Percentiles rank a stretch among this genome's conserved stretches.
Evolutionary conservation across 352 stramenopile species (phyloP).

Genomic region (Thalassiosira livingstoniorum): DNA sequence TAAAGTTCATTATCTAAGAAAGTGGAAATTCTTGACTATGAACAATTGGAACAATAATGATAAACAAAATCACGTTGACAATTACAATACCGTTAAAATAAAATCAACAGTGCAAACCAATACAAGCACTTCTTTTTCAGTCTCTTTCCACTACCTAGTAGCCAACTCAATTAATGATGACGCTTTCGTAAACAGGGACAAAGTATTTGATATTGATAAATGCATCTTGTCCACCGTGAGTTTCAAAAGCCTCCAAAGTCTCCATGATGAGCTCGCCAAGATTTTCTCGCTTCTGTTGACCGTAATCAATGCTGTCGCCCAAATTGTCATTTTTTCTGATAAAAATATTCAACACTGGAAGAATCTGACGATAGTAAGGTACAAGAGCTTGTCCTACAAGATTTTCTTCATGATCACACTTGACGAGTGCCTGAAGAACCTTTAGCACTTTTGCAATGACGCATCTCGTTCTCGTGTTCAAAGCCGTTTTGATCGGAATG

Average conservation of each 20-base stretch:
- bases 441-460: slow-evolving; percentile 98
- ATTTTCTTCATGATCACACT: slow-evolving; percentile 89
- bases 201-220: slow-evolving; percentile 99
- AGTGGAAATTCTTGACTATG: no score
- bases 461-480: slow-evolving; percentile 92
- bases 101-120: no score
- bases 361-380: slow-evolving; percentile 97
- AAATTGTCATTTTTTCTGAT: slow-evolving; percentile 97
- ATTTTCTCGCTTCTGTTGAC: slow-evolving; percentile 94
- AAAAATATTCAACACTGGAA: slow-evolving; percentile 97
- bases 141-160: no score
- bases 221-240: slow-evolving; percentile 94
- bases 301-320: slow-evolving; percentile 96
- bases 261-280: slow-evolving; percentile 96
- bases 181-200: slow-evolving; percentile 95
- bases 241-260: slow-evolving; percentile 96
- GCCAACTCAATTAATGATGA: slow-evolving; percentile 69
- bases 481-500: slow-evolving; percentile 95
- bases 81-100: no score
- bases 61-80: no score
- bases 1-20: no score
- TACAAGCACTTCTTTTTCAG: no score
- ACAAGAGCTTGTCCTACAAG: slow-evolving; percentile 96
- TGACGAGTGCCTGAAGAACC: slow-evolving; percentile 95
- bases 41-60: no score